Percentiles rank a stretch among this genome's conserved stretches.
phyloP scores from a whole-genome alignment of 2,329 filamentous ascomycete genomes.

The Claviceps citrina region DNA sequence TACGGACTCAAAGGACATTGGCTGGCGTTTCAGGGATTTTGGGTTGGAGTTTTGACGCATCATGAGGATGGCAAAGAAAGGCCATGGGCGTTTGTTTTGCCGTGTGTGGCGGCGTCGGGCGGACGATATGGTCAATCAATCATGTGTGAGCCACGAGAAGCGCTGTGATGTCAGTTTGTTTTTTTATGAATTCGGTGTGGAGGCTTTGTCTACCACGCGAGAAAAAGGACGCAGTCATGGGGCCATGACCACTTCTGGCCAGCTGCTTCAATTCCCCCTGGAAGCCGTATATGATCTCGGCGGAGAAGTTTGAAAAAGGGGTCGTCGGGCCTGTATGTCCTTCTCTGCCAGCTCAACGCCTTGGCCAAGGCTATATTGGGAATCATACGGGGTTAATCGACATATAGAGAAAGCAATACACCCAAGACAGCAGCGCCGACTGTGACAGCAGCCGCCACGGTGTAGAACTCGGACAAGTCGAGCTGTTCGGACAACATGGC shows the following conservation, averaged over 20 bases:
- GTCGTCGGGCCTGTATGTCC: constrained; percentile 5
- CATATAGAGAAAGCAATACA: constrained; percentile 1
- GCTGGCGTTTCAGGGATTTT: too few relatives aligned
- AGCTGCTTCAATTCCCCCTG: constrained; percentile 2
- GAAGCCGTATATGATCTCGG: constrained; percentile 7
- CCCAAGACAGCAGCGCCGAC: constrained; percentile 2
- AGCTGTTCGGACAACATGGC: background rate
- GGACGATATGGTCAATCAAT: background rate
- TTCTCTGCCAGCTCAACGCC: constrained; percentile 8
- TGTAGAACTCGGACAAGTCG: background rate
- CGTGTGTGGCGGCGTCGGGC: background rate
- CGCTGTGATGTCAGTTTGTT: background rate
- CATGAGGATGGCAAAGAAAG: background rate
- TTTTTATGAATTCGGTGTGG: too few relatives aligned
- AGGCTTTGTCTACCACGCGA: too few relatives aligned
- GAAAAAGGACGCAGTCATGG: background rate
- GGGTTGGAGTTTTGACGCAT: background rate
- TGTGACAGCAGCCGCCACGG: background rate
- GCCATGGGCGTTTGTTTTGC: background rate
- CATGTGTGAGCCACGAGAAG: background rate
- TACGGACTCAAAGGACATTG: too few relatives aligned
- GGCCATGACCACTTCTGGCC: background rate
- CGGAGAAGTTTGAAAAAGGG: constrained; percentile 7
- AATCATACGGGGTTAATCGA: constrained; percentile 6
- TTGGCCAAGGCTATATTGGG: constrained; percentile 7